A percentile compares a stretch with the other conserved stretches of the same genome.
Conservation (phyloP, 495 filamentous ascomycete species). For the Oleoguttula mirabilis region DNA sequence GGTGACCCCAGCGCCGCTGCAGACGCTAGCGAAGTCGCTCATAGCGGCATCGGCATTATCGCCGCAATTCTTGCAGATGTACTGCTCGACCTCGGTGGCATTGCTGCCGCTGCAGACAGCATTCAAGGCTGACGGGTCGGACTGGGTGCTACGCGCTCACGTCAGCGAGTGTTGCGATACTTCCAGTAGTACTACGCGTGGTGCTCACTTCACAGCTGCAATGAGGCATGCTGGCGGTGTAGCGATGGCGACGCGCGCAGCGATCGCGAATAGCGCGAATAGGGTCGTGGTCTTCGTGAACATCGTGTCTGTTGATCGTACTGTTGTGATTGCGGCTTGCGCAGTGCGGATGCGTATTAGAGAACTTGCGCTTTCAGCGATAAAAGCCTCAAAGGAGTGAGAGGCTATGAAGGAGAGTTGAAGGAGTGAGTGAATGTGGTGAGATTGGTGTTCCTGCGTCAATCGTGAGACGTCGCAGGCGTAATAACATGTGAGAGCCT, state of each 20-base stretch:
- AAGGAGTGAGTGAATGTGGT: no score
- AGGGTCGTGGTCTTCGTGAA: no score
- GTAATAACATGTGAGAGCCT: no score
- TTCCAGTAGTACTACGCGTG: no score
- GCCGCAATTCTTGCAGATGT: slow-evolving; percentile 24
- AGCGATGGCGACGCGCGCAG: slow-evolving; percentile 25
- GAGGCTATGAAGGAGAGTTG: no score
- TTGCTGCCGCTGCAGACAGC: slow-evolving; percentile 27
- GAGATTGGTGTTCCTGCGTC: no score
- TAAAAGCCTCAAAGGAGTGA: no score
- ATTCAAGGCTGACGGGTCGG: slow-evolving; percentile 26
- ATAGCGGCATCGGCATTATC: slow-evolving; percentile 19
- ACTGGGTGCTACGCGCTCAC: slow-evolving; percentile 29
- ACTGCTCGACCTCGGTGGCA: slow-evolving; percentile 16
- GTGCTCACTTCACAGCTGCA: slow-evolving; percentile 32
- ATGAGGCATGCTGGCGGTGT: slow-evolving; percentile 33
- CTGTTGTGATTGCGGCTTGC: no score
- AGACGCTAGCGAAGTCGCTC: slow-evolving; percentile 23
- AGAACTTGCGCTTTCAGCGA: no score
- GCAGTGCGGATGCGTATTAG: no score
- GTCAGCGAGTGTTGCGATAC: not conserved
- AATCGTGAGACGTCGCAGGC: no score
- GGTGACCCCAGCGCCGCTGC: slow-evolving; percentile 23
- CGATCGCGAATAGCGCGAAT: slow-evolving; percentile 9
- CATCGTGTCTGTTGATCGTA: no score